Conservation (phyloP, 2,329 filamentous ascomycete genomes). For the Graphium sp. region DNA sequence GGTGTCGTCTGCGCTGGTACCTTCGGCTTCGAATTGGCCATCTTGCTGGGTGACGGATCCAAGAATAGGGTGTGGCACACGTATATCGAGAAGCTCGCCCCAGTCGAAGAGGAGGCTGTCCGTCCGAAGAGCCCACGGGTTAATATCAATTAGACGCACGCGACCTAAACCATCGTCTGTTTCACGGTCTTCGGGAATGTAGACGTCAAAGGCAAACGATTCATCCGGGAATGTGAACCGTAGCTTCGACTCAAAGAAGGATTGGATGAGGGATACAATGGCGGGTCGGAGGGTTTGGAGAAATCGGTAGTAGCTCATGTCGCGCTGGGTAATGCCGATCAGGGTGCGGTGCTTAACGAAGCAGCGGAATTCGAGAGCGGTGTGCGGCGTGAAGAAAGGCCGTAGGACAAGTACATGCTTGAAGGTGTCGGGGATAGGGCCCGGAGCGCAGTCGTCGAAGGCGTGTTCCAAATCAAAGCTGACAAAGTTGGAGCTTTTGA, state of each 20-base stretch:
- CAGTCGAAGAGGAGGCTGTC: slow-evolving; percentile 83
- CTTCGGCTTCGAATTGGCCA: slow-evolving; percentile 11
- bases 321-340: slow-evolving; percentile 73
- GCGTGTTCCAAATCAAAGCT: slow-evolving; percentile 89
- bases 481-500: slow-evolving; percentile 90
- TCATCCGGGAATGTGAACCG: slow-evolving; percentile 67
- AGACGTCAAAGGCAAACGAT: slow-evolving; percentile 82
- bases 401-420: slow-evolving; percentile 71
- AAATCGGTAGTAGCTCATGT: slow-evolving; percentile 82
- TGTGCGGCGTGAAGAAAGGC: slow-evolving; percentile 77
- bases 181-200: slow-evolving; percentile 53
- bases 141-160: slow-evolving; percentile 83
- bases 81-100: slow-evolving; percentile 65
- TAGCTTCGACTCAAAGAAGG: slow-evolving; percentile 63
- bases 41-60: slow-evolving; percentile 21
- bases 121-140: slow-evolving; percentile 81
- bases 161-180: slow-evolving; percentile 46
- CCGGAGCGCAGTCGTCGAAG: slow-evolving; percentile 54
- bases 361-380: slow-evolving; percentile 84
- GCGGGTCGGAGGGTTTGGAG: slow-evolving; percentile 45
- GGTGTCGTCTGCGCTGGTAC: slow-evolving; percentile 17
- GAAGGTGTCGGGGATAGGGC: slow-evolving; percentile 32
- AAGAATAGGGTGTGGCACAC: slow-evolving; percentile 40
- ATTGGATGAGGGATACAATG: slow-evolving; percentile 50
- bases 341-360: slow-evolving; percentile 76